Conservation (phyloP, 225 moss, liverwort and hornwort genomes). For the Polytrichum formosum region DNA sequence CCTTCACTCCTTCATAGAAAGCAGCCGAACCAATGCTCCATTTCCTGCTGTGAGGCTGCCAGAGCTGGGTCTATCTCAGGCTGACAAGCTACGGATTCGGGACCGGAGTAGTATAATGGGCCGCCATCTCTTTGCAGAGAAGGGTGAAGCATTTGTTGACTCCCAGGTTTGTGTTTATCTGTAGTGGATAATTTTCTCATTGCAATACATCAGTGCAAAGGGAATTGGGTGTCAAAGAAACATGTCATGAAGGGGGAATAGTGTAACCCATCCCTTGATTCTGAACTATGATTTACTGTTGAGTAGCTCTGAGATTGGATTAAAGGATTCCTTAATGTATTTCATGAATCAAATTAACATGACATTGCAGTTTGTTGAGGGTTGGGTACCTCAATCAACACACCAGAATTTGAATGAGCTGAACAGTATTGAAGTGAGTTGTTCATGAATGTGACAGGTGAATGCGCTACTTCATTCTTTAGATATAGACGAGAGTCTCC, state of each 20-base stretch:
- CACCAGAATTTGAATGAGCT: not conserved
- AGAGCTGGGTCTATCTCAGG: constrained; percentile 85
- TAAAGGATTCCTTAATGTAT: too few relatives aligned
- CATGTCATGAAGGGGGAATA: too few relatives aligned
- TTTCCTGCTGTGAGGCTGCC: constrained; percentile 78
- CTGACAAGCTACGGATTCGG: constrained; percentile 85
- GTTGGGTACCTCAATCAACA: too few relatives aligned
- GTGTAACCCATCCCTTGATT: too few relatives aligned
- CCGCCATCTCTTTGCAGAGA: constrained; percentile 91
- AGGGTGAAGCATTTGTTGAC: constrained; percentile 80
- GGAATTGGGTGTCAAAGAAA: too few relatives aligned
- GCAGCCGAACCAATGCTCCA: constrained; percentile 73
- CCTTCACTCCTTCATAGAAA: constrained; percentile 78
- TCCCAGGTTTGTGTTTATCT: constrained; percentile 49
- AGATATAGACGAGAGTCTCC: constrained; percentile 78
- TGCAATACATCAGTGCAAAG: too few relatives aligned
- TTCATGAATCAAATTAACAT: too few relatives aligned
- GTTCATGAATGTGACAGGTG: constrained; percentile 49
- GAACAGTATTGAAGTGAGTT: not conserved
- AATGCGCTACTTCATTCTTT: constrained; percentile 83
- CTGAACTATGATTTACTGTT: too few relatives aligned
- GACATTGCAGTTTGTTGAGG: too few relatives aligned
- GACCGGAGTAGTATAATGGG: constrained; percentile 99
- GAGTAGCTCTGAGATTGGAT: too few relatives aligned
- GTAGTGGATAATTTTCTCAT: too few relatives aligned